Base-by-base conservation (phyloP, 164 flowering plant genomes). In the Tetrastigma voinierianum region DNA sequence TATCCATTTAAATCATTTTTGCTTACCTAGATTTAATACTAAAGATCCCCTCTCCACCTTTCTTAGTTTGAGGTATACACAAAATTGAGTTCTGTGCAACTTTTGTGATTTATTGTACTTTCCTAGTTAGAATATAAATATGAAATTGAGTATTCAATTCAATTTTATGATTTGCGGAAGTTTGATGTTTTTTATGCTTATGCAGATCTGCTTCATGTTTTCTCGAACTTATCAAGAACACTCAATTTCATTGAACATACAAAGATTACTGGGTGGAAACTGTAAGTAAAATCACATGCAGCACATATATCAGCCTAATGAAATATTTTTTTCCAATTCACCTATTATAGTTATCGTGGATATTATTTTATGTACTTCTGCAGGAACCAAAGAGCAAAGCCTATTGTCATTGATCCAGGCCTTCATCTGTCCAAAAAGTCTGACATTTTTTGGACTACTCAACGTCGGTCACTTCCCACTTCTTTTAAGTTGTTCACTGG, bases 391-490 rank as follows among this genome's bases (percentile, higher is more conserved):
- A 88, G 98, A 76, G 97, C 87, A 65, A 96, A 81, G 75, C 89
- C 97, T 7, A 87, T 96, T 67, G 83, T 93, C 57, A 65, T 96
- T 54, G 99, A 96, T 84, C 98, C 99, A 6, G 99, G 91, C 63
- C 91, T 96, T 54, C 88, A 96, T 79, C 72, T 89, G 58, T 87
- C 96, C 15, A 96, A n/a, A n/a, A n/a, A 93, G 74, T 81, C 87
- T 57, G 96, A 90, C 58, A 57, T 96, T 70, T 80, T 82, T 64
- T 65, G 67, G 79, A 87, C 95, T 25, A 77, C n/a, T 65, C 96
- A 89, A 64, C 87, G 87, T 1, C 83, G 98, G 40, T 81, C 92
- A 44, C 83, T 96, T 65, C 99, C 99, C 9, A 84, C 96, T 15
- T 65, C 93, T 64, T 96, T 90, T 75, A 90, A 80, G 77, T 70